These are phyloP conservation scores for Pholiota conissans DNA, from an alignment of 768 basidiomycete species.

Conservation along the genomic window DNA sequence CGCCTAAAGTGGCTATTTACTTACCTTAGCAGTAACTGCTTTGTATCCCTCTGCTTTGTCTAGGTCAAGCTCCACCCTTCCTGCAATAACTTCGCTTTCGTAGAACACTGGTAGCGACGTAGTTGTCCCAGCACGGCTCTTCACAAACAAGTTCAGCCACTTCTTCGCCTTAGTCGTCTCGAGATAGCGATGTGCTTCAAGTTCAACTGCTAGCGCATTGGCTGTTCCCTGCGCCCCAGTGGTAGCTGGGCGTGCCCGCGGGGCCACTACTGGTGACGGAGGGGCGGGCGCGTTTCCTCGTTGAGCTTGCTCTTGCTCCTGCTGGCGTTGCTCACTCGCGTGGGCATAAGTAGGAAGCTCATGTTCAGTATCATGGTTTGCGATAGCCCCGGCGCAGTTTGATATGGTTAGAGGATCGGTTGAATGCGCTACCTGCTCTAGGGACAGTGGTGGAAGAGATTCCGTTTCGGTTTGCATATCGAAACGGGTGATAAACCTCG, in stretches of 20 bases:
- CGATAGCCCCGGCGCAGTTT: neutral
- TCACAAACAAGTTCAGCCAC: slow-evolving; percentile 50
- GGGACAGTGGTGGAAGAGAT: neutral
- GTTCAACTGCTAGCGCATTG: neutral
- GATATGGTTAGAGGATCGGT: neutral
- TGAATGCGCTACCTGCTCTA: too few species aligned
- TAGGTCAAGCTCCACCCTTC: slow-evolving; percentile 50
- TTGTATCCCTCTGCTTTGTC: slow-evolving; percentile 50
- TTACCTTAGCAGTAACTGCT: slow-evolving; percentile 45
- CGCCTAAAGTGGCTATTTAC: slow-evolving; percentile 16
- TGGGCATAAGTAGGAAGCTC: neutral
- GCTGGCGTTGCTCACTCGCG: neutral
- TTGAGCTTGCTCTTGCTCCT: neutral
- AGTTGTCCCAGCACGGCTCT: slow-evolving; percentile 41
- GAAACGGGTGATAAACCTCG: too few species aligned
- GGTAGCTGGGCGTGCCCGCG: neutral
- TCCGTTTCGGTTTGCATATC: neutral
- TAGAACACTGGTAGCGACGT: slow-evolving; percentile 44
- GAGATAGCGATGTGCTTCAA: slow-evolving; percentile 40
- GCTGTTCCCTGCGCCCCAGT: neutral
- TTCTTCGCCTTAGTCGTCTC: slow-evolving; percentile 41
- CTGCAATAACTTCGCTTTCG: slow-evolving; percentile 48
- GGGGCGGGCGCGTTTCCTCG: neutral
- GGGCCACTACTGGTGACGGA: neutral
- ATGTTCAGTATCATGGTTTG: neutral